Evolutionary conservation across 768 basidiomycete species (phyloP), one percentile per base, ranked within the genome.

Genomic region (Psilocybe tampanensis): DNA sequence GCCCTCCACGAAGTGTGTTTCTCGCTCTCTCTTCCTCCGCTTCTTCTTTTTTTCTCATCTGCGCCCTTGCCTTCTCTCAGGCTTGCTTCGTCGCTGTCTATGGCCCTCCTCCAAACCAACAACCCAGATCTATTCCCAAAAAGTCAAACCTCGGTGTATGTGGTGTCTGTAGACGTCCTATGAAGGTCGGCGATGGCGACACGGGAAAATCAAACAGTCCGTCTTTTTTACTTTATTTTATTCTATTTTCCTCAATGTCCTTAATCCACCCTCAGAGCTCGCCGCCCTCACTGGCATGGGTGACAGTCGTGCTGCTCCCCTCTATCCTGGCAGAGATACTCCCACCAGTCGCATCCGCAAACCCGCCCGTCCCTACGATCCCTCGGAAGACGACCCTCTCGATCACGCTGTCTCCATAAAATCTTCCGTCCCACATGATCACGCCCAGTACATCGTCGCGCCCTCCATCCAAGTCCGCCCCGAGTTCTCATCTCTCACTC

Each of bases 11-110:
- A 95, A 79, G 94, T 89, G 54, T 61, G 77, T 69, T 67, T 41
- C 34, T 58, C n/a, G 59, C 52, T 56, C 51, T 42, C 5, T 41
- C 39, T 50, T 22, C 55, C 9, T 52, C 58, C 47, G 49, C 19
- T 64, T 21, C 48, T 56, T 33, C 32, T 53, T 53, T 53, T 56
- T 51, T 26, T 60, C 52, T 34, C 41, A 39, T 33, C 29, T 29
- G 29, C n/a, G n/a, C n/a, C n/a, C n/a, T n/a, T n/a, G n/a, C n/a
- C n/a, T 47, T 18, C 55, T 47, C 33, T 54, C 56, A 96, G 91
- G 96, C 94, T 15, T 99, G 97, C 72, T 98, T 98, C 71, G 92
- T 88, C 15, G 94, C 94, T 6, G 96, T 98, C 3, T 99, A 99
- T 71, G 96, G 95, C 13, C 92, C 92, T 5, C 88, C 90, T 11